Conservation (phyloP, 257 asterid genomes). For the Solanum chiquidenum region DNA sequence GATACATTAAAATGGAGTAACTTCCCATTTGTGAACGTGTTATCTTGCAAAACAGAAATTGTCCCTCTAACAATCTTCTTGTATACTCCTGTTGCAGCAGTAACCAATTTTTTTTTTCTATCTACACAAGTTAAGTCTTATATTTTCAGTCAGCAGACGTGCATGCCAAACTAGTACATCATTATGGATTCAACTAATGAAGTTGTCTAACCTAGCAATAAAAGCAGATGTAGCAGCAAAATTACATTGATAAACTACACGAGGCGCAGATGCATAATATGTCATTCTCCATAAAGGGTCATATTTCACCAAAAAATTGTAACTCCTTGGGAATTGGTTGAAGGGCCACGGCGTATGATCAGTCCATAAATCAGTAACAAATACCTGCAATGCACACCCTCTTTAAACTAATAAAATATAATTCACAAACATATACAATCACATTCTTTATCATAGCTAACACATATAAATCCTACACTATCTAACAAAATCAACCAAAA, state of each 20-base stretch:
- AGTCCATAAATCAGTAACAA: constrained; percentile 82
- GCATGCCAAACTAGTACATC: no score
- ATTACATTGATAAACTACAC: constrained; percentile 76
- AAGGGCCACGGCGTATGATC: constrained; percentile 96
- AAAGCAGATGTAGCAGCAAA: constrained; percentile 90
- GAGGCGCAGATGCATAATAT: constrained; percentile 79
- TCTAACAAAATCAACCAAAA: no score
- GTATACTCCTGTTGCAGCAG: no score
- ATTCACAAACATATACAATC: neutral
- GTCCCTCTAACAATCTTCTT: no score
- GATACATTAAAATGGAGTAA: neutral
- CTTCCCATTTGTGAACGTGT: neutral
- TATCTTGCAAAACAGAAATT: neutral
- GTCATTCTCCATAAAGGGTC: constrained; percentile 83
- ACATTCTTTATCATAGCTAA: neutral
- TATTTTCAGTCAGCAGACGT: neutral
- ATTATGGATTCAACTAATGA: neutral
- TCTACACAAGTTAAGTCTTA: no score
- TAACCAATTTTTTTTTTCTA: no score
- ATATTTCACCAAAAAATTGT: constrained; percentile 89
- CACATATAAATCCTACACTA: no score
- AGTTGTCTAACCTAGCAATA: constrained; percentile 63
- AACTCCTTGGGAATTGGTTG: constrained; percentile 88
- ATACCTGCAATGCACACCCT: constrained; percentile 45
- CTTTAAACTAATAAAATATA: neutral